Conservation (phyloP, 129 eudicot species). For the Erigeron canadensis region DNA sequence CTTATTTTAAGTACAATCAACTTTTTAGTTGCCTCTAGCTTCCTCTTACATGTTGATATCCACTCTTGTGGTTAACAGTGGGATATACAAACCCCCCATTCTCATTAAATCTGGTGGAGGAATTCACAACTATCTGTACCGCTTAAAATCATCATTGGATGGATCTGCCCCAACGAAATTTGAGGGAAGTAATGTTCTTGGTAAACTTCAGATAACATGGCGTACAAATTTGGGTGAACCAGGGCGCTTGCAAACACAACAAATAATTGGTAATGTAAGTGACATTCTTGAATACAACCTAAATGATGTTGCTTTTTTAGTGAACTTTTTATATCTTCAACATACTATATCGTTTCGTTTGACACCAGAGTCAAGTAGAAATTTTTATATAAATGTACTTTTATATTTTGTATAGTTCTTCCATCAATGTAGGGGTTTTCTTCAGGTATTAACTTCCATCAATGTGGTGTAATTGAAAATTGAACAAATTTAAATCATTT, state of each 20-base stretch:
- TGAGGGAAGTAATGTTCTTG: slow-evolving; percentile 91
- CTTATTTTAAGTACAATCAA: slow-evolving; percentile 3
- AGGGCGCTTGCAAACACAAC: slow-evolving; percentile 97
- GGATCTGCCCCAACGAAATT: slow-evolving; percentile 45
- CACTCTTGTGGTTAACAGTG: slow-evolving; percentile 40
- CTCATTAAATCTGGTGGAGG: slow-evolving; percentile 95
- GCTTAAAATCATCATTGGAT: slow-evolving; percentile 51
- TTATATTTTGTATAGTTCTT: neutral
- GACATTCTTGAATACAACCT: slow-evolving; percentile 15
- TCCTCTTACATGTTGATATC: slow-evolving; percentile 8
- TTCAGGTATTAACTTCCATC: neutral
- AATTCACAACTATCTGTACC: slow-evolving; percentile 80
- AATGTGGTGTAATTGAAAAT: neutral
- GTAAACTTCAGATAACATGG: slow-evolving; percentile 98
- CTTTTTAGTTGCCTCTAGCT: slow-evolving; percentile 8
- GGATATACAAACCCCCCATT: slow-evolving; percentile 69
- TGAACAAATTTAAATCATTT: too few relatives aligned
- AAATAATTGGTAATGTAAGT: slow-evolving; percentile 94
- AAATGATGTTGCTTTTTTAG: neutral
- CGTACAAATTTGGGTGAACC: slow-evolving; percentile 98
- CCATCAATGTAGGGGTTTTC: neutral
- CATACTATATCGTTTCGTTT: neutral
- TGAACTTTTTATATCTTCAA: slow-evolving; percentile 5
- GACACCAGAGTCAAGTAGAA: neutral
- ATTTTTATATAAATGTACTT: neutral